Evolutionary conservation across 805 yeast species (phyloP), one percentile per base, ranked within the genome.

Genomic region (Candida bentonensis): DNA sequence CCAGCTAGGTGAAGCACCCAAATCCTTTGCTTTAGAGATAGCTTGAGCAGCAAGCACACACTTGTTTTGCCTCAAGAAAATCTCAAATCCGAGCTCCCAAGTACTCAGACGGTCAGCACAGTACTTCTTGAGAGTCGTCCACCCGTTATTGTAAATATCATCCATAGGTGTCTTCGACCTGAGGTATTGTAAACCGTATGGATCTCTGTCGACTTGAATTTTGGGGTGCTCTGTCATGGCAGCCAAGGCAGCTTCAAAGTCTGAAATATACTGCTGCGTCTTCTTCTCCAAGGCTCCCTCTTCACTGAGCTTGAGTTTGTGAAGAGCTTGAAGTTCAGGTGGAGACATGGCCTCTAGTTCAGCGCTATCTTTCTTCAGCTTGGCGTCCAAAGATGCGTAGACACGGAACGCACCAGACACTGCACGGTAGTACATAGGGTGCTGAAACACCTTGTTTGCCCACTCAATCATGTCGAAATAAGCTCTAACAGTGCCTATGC

Each of bases 401-500:
- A 83, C 60, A 17, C 68, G 62, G 22, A 79, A 62, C 27, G 86
- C 73, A 1, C 92, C 94, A 40, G 65, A 61, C 47, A 80, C 68
- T 1, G 83, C 83, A 44, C 92, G 73, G n/a, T 73, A 67, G 56
- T 75, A 85, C 43, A 82, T 72, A 2, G 94, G 86, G 26, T 82
- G 76, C 5, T 75, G 58, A 58, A 70, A 87, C 40, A 92, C 60
- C 20, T 64, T 59, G 59, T 88, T 94, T 46, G 79, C 95, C 97
- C 97, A 92, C 42, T 68, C 61, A 42, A 88, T 52, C 74, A 84
- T 75, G 17, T 78, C 79, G 23, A 83, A 53, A 58, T 89, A 92
- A 5, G 89, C 79, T 50, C 94, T 73, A 22, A 89, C 79, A 4
- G 96, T 85, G 21, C 96, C 97, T 53, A 82, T 78, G 63, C 96